These are phyloP conservation scores for Pleomassaria siparia DNA, from an alignment of 2,329 filamentous ascomycete genomes.

Conservation along the genomic window DNA sequence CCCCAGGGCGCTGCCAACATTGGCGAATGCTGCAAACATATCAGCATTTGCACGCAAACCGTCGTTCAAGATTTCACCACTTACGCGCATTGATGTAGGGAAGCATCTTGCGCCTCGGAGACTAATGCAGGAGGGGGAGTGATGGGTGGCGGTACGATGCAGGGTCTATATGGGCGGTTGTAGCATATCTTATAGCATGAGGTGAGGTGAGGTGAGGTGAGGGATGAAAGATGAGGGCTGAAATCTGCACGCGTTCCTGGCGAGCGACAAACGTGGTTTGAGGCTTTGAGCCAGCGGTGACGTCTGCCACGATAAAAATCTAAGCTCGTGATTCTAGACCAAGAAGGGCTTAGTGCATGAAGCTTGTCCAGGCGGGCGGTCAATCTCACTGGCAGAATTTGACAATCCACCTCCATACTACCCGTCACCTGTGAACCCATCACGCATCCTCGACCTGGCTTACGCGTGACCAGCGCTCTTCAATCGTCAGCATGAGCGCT, in stretches of 20 bases:
- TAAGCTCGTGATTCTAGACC: slow-evolving; percentile 5
- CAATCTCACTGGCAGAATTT: slow-evolving; percentile 23
- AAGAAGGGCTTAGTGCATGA: slow-evolving; percentile 6
- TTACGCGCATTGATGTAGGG: slow-evolving; percentile 65
- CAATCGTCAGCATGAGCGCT: slow-evolving; percentile 66
- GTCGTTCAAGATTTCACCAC: slow-evolving; percentile 20
- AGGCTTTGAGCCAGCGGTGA: slow-evolving; percentile 9
- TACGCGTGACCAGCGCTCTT: neutral
- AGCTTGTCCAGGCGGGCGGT: slow-evolving; percentile 11
- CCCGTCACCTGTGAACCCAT: too few species aligned
- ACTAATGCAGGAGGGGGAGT: slow-evolving; percentile 13
- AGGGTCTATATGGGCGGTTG: slow-evolving; percentile 14
- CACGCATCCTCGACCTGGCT: neutral
- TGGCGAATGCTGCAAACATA: slow-evolving; percentile 59
- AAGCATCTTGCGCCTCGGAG: slow-evolving; percentile 52
- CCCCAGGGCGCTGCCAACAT: slow-evolving; percentile 59
- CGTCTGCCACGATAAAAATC: slow-evolving; percentile 13
- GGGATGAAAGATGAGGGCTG: too few species aligned
- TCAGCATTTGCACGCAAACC: slow-evolving; percentile 2
- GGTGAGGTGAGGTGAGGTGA: too few species aligned
- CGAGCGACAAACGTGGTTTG: neutral
- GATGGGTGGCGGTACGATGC: neutral
- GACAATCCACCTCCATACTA: slow-evolving; percentile 4
- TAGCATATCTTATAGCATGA: slow-evolving; percentile 11
- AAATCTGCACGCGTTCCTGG: neutral